A percentile compares a stretch with the other conserved stretches of the same genome.
phyloP scores from a whole-genome alignment of 2,329 filamentous ascomycete species.

The Nemania sp. region DNA sequence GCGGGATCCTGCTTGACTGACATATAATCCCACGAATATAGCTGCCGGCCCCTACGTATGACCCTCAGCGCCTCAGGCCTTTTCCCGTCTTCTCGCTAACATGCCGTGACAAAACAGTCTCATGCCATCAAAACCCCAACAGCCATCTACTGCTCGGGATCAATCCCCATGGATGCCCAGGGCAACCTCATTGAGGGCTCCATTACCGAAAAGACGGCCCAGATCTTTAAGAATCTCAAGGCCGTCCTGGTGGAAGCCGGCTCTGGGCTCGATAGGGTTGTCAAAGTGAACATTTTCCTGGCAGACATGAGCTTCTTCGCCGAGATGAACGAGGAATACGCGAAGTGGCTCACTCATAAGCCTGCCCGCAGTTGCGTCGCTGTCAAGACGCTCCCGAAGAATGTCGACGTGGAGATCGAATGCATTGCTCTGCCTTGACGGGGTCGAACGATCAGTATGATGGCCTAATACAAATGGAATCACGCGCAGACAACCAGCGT shows the following conservation, averaged over 20 bases:
- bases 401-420: slow-evolving; percentile 88
- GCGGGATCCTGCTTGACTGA: slow-evolving; percentile 27
- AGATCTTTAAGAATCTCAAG: slow-evolving; percentile 76
- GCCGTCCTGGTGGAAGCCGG: slow-evolving; percentile 83
- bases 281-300: slow-evolving; percentile 92
- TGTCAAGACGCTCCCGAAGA: slow-evolving; percentile 85
- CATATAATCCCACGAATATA: no score
- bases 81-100: slow-evolving; percentile 12
- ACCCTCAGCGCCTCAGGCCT: slow-evolving; percentile 15
- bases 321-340: slow-evolving; percentile 84
- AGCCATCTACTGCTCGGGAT: slow-evolving; percentile 70
- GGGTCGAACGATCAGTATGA: background rate
- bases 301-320: slow-evolving; percentile 89
- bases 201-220: slow-evolving; percentile 66
- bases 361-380: slow-evolving; percentile 89
- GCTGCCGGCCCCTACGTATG: slow-evolving; percentile 68
- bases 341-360: slow-evolving; percentile 81
- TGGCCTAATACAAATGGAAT: no score
- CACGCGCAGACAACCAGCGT: no score
- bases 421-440: slow-evolving; percentile 71
- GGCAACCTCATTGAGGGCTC: slow-evolving; percentile 61
- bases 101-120: slow-evolving; percentile 49
- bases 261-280: slow-evolving; percentile 75
- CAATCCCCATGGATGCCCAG: slow-evolving; percentile 70
- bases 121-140: slow-evolving; percentile 69